phyloP scores from a whole-genome alignment of 2,329 filamentous ascomycete species.

The Fusarium sp. region DNA sequence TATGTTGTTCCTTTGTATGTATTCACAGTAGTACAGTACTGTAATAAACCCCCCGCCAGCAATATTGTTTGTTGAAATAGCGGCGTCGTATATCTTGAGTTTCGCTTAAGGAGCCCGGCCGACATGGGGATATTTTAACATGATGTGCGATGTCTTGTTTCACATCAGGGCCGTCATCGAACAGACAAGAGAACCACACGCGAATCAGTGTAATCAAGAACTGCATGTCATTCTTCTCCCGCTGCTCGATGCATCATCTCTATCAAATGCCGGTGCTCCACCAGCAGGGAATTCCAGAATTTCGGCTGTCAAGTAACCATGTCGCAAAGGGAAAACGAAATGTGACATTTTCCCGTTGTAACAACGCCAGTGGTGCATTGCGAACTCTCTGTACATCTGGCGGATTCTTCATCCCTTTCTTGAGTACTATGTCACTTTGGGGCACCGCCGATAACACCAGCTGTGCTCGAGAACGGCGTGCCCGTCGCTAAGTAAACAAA shows the following conservation, averaged over 20 bases:
- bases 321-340: constrained; percentile 1
- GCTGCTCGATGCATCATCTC: constrained; percentile 8
- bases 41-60: not conserved
- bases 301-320: not conserved
- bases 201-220: constrained; percentile 6
- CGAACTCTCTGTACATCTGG: not conserved
- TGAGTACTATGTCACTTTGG: constrained; percentile 1
- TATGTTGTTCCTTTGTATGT: not conserved
- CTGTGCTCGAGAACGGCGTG: constrained; percentile 24
- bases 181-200: constrained; percentile 4
- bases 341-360: not conserved
- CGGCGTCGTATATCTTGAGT: not conserved
- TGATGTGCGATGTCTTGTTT: constrained; percentile 21
- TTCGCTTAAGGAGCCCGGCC: not conserved
- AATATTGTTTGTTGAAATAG: constrained; percentile 17
- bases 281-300: constrained; percentile 4
- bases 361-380: not conserved
- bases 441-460: constrained; percentile 6
- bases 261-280: constrained; percentile 17
- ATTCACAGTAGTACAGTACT: not conserved
- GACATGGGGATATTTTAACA: constrained; percentile 11
- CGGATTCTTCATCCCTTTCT: not conserved
- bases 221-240: constrained; percentile 21
- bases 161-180: not conserved
- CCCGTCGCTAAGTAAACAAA: constrained; percentile 42